Evolutionary conservation across 805 yeast species (phyloP).

Genomic region (Yamadazyma ubonensis): DNA sequence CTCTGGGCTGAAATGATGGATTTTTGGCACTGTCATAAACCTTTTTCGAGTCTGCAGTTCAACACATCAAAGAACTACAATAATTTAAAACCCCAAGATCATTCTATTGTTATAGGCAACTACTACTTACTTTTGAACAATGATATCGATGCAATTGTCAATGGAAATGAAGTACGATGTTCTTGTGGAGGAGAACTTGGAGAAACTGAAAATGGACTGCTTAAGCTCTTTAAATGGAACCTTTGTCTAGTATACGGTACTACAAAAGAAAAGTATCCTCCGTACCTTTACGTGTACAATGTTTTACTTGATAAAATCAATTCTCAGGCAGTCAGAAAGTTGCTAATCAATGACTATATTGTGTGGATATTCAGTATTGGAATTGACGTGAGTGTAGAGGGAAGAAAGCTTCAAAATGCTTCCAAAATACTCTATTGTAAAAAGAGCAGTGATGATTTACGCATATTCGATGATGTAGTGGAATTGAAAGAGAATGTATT

Average conservation of each 20-base stretch:
- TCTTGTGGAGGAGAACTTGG: conserved; percentile 44
- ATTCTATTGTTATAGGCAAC: conserved; percentile 52
- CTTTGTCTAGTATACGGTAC: conserved; percentile 28
- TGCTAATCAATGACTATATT: conserved; percentile 21
- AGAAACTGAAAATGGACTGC: conserved; percentile 20
- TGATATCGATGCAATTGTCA: conserved; percentile 7
- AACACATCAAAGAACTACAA: conserved; percentile 29
- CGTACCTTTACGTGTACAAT: conserved; percentile 37
- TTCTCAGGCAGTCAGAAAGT: conserved; percentile 36
- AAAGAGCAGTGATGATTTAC: conserved; percentile 16
- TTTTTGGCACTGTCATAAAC: conserved; percentile 96
- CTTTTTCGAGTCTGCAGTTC: conserved; percentile 33
- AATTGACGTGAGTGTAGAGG: conserved; percentile 25
- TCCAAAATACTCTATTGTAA: conserved; percentile 30
- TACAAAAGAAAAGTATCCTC: conserved; percentile 27
- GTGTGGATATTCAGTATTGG: conserved; percentile 41
- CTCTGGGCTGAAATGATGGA: conserved; percentile 95
- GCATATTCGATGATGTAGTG: conserved; percentile 18
- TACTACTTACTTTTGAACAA: conserved; percentile 49
- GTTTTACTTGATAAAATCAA: conserved; percentile 41
- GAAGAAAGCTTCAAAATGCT: conserved; percentile 18
- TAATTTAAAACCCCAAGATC: conserved; percentile 42
- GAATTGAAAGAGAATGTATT: conserved; percentile 16
- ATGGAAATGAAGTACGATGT: conserved; percentile 28
- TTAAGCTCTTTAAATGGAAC: conserved; percentile 57